These are phyloP conservation scores for Pichia nakasei DNA, from an alignment of 805 yeast species.

Conservation along the genomic window DNA sequence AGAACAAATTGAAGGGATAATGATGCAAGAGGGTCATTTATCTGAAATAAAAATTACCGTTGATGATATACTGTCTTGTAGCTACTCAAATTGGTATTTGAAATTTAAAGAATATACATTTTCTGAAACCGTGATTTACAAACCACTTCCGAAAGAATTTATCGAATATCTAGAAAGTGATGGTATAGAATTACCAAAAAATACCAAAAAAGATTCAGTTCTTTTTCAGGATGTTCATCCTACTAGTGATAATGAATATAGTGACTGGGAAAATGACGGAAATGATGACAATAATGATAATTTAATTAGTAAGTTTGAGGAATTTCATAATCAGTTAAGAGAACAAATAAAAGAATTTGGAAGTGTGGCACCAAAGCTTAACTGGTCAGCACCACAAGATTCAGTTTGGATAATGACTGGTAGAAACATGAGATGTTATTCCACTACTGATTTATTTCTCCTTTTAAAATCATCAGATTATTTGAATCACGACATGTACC, in stretches of 20 bases:
- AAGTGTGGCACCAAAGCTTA: conserved; percentile 75
- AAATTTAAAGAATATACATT: conserved; percentile 34
- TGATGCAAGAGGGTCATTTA: conserved; percentile 14
- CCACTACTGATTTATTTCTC: conserved; percentile 68
- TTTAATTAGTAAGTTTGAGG: conserved; percentile 35
- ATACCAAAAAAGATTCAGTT: conserved; percentile 26
- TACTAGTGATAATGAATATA: conserved; percentile 55
- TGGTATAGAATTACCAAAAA: conserved; percentile 56
- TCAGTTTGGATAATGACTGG: conserved; percentile 85
- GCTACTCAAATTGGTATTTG: conserved; percentile 53
- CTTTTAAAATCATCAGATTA: conserved; percentile 82
- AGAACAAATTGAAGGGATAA: neutral
- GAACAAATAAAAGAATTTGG: conserved; percentile 40
- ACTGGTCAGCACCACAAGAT: conserved; percentile 97
- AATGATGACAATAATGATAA: conserved; percentile 14
- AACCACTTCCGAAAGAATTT: conserved; percentile 49
- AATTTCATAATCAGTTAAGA: conserved; percentile 48
- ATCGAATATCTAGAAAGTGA: conserved; percentile 55
- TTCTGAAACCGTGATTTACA: conserved; percentile 45
- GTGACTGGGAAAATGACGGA: conserved; percentile 60
- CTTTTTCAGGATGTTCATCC: conserved; percentile 26
- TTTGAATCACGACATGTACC: conserved; percentile 72
- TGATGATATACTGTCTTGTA: conserved; percentile 41
- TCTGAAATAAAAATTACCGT: conserved; percentile 22
- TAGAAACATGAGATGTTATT: conserved; percentile 63